Evolutionary conservation across 768 basidiomycete species (phyloP).

Genomic region (Dentipellis fragilis): DNA sequence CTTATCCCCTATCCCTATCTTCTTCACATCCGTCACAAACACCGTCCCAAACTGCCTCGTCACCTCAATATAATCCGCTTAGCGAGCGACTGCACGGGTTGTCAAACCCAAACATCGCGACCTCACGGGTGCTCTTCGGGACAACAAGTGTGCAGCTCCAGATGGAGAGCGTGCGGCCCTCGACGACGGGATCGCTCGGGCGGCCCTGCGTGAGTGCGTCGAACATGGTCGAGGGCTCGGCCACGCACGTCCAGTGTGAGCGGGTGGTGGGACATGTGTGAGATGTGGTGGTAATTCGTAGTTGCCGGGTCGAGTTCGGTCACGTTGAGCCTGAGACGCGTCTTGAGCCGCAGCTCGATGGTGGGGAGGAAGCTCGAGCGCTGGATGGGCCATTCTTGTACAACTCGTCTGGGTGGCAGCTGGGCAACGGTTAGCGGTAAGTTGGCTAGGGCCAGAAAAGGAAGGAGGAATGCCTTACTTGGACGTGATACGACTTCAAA

Average conservation of each 20-base stretch:
- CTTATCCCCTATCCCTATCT: constrained; percentile 79
- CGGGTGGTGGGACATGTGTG: constrained; percentile 87
- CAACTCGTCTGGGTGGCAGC: constrained; percentile 93
- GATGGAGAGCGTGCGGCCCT: constrained; percentile 58
- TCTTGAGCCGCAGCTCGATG: constrained; percentile 85
- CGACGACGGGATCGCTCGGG: constrained; percentile 35
- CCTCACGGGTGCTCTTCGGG: constrained; percentile 66
- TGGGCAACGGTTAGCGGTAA: constrained; percentile 20
- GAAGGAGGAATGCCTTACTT: constrained; percentile 52
- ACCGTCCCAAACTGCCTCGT: constrained; percentile 82
- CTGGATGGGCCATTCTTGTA: constrained; percentile 99
- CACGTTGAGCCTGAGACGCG: constrained; percentile 81
- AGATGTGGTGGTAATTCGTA: constrained; percentile 95
- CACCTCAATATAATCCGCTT: constrained; percentile 92
- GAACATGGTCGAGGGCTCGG: constrained; percentile 82
- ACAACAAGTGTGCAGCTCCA: constrained; percentile 84
- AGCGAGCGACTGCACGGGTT: constrained; percentile 84
- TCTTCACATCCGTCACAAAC: constrained; percentile 80
- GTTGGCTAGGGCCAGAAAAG: too few species aligned
- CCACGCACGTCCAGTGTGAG: constrained; percentile 49
- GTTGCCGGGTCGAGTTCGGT: constrained; percentile 94
- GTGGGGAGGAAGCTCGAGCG: constrained; percentile 89
- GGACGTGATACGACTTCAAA: too few species aligned
- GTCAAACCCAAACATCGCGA: constrained; percentile 81
- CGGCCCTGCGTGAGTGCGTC: constrained; percentile 46